These are phyloP conservation scores for Manihot esculenta DNA, from an alignment of 441 rosid species.

Conservation along the genomic window DNA sequence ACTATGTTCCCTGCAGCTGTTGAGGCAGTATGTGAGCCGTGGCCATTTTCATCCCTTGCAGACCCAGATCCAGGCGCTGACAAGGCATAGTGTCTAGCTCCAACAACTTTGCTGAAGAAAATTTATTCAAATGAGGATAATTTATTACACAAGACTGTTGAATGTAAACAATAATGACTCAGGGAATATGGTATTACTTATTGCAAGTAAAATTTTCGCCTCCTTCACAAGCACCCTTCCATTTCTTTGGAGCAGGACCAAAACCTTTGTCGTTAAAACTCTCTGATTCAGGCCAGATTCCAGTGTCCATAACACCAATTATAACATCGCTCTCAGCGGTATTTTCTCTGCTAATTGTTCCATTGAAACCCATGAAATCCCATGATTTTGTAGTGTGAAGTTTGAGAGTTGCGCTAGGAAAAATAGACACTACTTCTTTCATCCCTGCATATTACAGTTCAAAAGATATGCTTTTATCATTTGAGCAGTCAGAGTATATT, in stretches of 20 bases:
- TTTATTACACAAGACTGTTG: no score
- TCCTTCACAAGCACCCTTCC: constrained; percentile 47
- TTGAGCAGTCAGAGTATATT: no score
- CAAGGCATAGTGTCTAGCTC: constrained; percentile 31
- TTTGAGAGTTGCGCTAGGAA: constrained; percentile 50
- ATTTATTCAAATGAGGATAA: no score
- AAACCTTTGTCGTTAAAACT: constrained; percentile 44
- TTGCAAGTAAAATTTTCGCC: constrained; percentile 36
- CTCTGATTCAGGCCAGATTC: constrained; percentile 52
- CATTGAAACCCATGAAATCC: constrained; percentile 65
- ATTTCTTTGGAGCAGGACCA: constrained; percentile 39
- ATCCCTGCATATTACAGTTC: constrained; percentile 29
- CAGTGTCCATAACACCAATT: constrained; percentile 41
- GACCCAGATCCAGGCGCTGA: no score
- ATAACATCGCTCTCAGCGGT: constrained; percentile 36
- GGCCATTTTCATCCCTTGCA: no score
- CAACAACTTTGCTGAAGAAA: constrained; percentile 40
- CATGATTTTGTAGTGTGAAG: constrained; percentile 87
- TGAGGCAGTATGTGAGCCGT: no score
- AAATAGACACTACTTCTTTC: constrained; percentile 63
- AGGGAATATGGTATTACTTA: constrained; percentile 26
- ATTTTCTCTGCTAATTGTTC: constrained; percentile 20
- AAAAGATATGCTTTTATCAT: no score
- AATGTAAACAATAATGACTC: no score
- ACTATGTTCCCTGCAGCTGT: no score